phyloP scores from a whole-genome alignment of 73 alveolate species.

The Halteria grandinella region DNA sequence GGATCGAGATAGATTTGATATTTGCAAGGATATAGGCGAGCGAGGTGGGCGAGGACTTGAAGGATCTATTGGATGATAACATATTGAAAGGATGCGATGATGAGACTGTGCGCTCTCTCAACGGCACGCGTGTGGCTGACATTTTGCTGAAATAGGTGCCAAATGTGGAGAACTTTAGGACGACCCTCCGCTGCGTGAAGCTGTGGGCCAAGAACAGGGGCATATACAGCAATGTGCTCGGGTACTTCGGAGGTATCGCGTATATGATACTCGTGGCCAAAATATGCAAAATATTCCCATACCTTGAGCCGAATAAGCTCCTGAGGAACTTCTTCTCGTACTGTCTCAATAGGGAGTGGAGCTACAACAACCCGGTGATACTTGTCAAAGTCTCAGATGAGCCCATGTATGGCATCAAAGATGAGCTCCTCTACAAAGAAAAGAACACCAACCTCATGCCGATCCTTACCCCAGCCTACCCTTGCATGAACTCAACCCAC shows the following conservation, averaged over 20 bases:
- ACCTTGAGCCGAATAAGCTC: conserved; percentile 81
- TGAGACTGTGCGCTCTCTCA: conserved; percentile 87
- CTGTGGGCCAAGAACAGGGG: conserved; percentile 98
- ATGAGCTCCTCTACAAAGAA: conserved; percentile 34
- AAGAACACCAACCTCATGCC: conserved; percentile 81
- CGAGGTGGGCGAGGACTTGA: conserved; percentile 82
- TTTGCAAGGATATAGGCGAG: conserved; percentile 88
- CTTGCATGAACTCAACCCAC: conserved; percentile 91
- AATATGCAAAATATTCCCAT: conserved; percentile 89
- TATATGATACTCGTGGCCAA: conserved; percentile 97
- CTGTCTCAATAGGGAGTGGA: conserved; percentile 93
- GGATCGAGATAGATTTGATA: conserved; percentile 90
- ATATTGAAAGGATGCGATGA: conserved; percentile 86
- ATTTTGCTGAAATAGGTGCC: conserved; percentile 87
- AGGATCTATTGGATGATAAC: conserved; percentile 85
- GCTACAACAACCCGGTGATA: conserved; percentile 81
- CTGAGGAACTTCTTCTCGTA: conserved; percentile 89
- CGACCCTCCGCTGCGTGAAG: conserved; percentile 91
- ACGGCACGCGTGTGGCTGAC: conserved; percentile 96
- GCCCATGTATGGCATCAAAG: conserved; percentile 3
- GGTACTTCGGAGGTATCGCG: conserved; percentile 96
- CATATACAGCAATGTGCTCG: conserved; percentile 90
- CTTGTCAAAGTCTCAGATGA: conserved; percentile 72
- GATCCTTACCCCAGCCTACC: conserved; percentile 97
- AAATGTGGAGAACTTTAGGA: conserved; percentile 77